A percentile compares a stretch with the other conserved stretches of the same genome.
These are phyloP conservation scores for Eucalyptus victrix DNA, from an alignment of 345 rosid genomes.

Conservation along the genomic window DNA sequence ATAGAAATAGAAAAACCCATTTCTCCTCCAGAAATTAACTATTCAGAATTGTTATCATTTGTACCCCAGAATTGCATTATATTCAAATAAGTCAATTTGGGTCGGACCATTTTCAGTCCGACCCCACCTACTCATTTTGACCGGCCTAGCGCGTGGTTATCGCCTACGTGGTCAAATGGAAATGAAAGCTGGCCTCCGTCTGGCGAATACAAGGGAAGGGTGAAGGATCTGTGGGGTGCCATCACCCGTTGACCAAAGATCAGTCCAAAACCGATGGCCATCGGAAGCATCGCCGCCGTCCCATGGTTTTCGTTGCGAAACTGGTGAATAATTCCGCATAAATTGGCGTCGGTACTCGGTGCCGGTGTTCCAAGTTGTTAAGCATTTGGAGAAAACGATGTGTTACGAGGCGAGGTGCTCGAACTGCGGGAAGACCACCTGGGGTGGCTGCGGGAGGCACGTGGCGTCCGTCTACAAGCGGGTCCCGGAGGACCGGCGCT, in stretches of 20 bases:
- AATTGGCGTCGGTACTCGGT: background rate
- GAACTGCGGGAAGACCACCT: conserved; percentile 23
- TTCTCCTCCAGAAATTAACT: accelerated
- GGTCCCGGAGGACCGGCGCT: conserved; percentile 15
- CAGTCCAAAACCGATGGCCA: background rate
- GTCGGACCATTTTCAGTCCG: background rate
- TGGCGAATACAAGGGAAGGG: background rate
- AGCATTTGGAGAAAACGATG: background rate
- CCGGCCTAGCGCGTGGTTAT: background rate
- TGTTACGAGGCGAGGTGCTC: conserved; percentile 27
- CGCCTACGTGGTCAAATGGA: background rate
- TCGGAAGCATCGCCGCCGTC: background rate
- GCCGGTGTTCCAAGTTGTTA: background rate
- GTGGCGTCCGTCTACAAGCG: conserved; percentile 11
- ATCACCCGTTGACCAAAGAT: background rate
- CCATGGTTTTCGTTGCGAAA: background rate
- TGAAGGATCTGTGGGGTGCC: background rate
- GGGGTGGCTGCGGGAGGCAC: conserved; percentile 35
- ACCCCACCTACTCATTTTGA: background rate
- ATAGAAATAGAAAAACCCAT: accelerated
- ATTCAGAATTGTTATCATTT: no score
- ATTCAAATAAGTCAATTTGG: accelerated
- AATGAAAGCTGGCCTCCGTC: background rate
- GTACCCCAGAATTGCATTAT: no score
- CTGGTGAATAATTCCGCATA: background rate